Evolutionary conservation across 2,329 filamentous ascomycete genomes (phyloP).

Genomic region (Hortaea sp.): DNA sequence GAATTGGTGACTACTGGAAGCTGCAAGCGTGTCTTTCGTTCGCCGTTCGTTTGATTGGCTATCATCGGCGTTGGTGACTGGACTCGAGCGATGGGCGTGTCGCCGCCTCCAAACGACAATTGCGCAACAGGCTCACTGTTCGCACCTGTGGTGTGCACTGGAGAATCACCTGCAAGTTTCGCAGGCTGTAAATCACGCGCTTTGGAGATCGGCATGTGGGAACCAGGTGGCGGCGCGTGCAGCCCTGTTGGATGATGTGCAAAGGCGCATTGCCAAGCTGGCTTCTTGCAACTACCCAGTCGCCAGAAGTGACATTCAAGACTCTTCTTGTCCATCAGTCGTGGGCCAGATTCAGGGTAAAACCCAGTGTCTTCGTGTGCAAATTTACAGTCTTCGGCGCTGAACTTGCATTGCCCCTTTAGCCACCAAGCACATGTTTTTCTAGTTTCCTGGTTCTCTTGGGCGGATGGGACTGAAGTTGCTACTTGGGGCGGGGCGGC

Average conservation of each 20-base stretch:
- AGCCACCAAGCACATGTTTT: conserved; percentile 3
- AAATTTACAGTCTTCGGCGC: conserved; percentile 11
- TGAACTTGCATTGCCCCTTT: conserved; percentile 7
- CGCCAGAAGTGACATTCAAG: conserved; percentile 1
- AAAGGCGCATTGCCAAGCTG: neutral
- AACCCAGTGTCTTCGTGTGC: conserved; percentile 14
- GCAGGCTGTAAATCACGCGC: too few relatives aligned
- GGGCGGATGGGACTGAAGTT: neutral
- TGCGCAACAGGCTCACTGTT: too few relatives aligned
- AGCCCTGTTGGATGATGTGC: conserved; percentile 1
- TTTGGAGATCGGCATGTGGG: too few relatives aligned
- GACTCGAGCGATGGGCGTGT: too few relatives aligned
- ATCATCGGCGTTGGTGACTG: too few relatives aligned
- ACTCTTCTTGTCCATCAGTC: neutral
- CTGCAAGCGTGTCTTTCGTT: neutral
- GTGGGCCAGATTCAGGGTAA: too few relatives aligned
- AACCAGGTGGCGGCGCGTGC: neutral
- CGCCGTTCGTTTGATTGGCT: neutral
- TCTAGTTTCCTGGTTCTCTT: too few relatives aligned
- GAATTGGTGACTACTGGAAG: neutral
- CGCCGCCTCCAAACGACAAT: too few relatives aligned
- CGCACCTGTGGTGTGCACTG: too few relatives aligned
- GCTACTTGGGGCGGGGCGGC: neutral
- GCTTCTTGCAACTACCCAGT: neutral
- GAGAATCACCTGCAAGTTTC: too few relatives aligned